Evolutionary conservation across 208 protist species (phyloP).

Genomic region (Crithidia brevicula): DNA sequence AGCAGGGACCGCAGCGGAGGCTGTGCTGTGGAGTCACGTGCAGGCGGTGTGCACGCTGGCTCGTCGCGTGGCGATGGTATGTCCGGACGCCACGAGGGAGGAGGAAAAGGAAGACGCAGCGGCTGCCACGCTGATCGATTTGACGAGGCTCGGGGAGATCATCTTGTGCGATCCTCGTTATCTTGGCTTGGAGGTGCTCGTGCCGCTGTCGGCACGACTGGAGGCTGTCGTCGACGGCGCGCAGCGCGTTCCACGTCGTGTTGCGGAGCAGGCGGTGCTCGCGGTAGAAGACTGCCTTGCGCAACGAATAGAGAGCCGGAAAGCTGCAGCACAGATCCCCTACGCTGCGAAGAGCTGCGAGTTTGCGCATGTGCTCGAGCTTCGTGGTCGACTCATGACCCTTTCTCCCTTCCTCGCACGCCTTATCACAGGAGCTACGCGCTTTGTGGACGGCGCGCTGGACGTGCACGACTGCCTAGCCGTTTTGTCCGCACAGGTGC

Average conservation of each 20-base stretch:
- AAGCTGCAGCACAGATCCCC: no score
- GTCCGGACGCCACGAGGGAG: no score
- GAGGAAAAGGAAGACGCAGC: not conserved
- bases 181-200: conserved; percentile 21
- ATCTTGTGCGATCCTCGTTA: conserved; percentile 27
- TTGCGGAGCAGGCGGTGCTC: conserved; percentile 6
- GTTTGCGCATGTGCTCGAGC: conserved; percentile 13
- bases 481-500: conserved; percentile 16
- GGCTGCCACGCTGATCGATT: conserved; percentile 1
- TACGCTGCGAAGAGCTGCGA: not conserved
- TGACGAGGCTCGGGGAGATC: conserved; percentile 13
- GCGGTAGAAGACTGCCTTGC: not conserved
- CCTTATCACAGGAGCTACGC: conserved; percentile 24
- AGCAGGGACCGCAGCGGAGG: conserved; percentile 13
- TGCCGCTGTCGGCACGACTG: conserved; percentile 23
- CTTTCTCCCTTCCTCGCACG: conserved; percentile 20
- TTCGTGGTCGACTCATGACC: conserved; percentile 11
- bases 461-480: conserved; percentile 26
- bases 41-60: conserved; percentile 29
- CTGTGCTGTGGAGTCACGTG: conserved; percentile 20
- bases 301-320: no score
- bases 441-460: conserved; percentile 12
- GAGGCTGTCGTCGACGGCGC: conserved; percentile 22
- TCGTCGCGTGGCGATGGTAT: conserved; percentile 4
- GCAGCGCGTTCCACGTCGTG: conserved; percentile 25